Base-by-base conservation (phyloP, 768 basidiomycete genomes). In the Tephrocybe sp. region DNA sequence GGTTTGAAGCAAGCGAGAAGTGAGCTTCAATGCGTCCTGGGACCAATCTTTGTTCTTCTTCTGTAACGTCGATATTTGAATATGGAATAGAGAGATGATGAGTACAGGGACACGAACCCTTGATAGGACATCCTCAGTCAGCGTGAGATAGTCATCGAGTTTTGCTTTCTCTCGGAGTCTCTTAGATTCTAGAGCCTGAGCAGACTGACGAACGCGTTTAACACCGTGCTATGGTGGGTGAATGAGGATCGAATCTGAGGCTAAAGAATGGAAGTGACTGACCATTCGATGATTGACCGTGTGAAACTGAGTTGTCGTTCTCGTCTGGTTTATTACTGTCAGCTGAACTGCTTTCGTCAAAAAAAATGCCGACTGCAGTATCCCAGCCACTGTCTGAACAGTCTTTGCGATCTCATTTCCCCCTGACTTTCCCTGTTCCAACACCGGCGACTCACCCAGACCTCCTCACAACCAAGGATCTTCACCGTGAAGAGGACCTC, bases 401-500 rank as follows among this genome's bases (percentile, higher is more conserved):
- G 58, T 69, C 72, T 44, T 60, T 79, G 37, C 64, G 71, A 43
- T 73, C 76, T 11, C 65, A 76, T 39, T 94, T 98, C 62, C 94
- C 95, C 2, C 71, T 99, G 54, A 90, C 94, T 3, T 77, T 79
- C 45, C 95, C 95, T 15, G 70, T 86, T 45, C 95, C 95, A 12
- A 86, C 80, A 2, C 93, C 93, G 5, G 70, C 77, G 37, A 88
- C 86, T 0, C 83, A 94, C 60, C 78, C 89, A 7, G 73, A 84
- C 52, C 76, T 98, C 50, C 75, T 98, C 57, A 72, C 82, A 6
- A 68, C 81, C 33, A 77, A 81, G 45, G 93, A 97, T 66, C 64
- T 97, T 25, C 78, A 86, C 57, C 84, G 92, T 40, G 95, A 97
- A 71, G 95, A 98, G 68, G 94, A 98, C 69, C 79, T 98, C 6